Evolutionary conservation across 2,329 filamentous ascomycete genomes (phyloP).

Genomic region (Fusarium vanettenii): DNA sequence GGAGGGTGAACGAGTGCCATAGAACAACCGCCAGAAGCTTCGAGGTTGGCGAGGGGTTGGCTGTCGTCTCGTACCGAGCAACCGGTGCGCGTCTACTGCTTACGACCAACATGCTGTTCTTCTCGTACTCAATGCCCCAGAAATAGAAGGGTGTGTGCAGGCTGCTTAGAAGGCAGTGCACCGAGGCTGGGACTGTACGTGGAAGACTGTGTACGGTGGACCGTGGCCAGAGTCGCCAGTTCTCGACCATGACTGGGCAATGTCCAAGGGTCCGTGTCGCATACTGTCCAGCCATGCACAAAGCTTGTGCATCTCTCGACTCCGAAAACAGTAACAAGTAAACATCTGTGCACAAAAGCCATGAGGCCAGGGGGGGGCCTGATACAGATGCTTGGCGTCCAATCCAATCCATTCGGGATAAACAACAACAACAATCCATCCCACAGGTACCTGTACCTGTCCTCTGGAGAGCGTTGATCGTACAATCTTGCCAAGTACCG

Average conservation of each 20-base stretch:
- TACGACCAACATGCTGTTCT: neutral
- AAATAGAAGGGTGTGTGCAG: constrained; percentile 38
- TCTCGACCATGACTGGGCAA: constrained; percentile 23
- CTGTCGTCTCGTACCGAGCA: constrained; percentile 2
- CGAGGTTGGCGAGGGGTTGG: neutral
- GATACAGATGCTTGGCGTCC: neutral
- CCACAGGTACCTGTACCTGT: neutral
- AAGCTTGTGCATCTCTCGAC: constrained; percentile 29
- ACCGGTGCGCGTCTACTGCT: neutral
- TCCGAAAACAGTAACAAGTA: constrained; percentile 1
- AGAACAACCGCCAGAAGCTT: constrained; percentile 28
- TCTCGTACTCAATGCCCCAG: constrained; percentile 9
- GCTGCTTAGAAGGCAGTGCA: constrained; percentile 20
- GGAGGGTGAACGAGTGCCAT: constrained; percentile 7
- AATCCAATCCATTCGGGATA: constrained; percentile 9
- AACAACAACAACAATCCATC: constrained; percentile 33
- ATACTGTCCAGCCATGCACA: constrained; percentile 23
- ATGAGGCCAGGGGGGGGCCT: neutral
- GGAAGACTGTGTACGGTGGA: neutral
- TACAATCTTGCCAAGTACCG: constrained; percentile 11
- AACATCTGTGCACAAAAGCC: constrained; percentile 25
- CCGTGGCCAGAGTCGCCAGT: constrained; percentile 25
- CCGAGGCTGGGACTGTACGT: constrained; percentile 22
- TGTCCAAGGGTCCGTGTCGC: constrained; percentile 20
- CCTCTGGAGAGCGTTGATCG: neutral